phyloP scores from a whole-genome alignment of 148 eudicot species.

The Chenopodium formosanum region DNA sequence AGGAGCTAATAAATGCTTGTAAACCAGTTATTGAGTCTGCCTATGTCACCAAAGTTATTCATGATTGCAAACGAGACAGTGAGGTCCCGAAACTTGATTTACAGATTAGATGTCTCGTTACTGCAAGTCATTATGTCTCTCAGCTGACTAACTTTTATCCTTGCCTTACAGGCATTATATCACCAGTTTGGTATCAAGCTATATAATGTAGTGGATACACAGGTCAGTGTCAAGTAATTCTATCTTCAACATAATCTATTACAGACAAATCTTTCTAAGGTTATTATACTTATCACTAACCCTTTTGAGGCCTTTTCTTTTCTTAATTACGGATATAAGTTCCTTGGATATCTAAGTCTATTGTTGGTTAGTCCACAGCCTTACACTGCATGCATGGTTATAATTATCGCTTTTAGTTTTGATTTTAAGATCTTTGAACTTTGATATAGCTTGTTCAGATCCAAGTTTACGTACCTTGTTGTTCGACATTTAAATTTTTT shows the following conservation, averaged over 20 bases:
- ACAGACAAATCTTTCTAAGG: background rate
- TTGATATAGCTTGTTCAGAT: background rate
- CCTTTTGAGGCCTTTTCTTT: background rate
- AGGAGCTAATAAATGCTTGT: constrained; percentile 29
- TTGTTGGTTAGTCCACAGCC: background rate
- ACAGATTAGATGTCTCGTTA: background rate
- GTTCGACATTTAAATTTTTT: background rate
- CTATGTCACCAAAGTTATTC: constrained; percentile 33
- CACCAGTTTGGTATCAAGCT: constrained; percentile 34
- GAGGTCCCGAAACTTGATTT: constrained; percentile 24
- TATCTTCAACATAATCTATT: background rate
- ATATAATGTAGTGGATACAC: constrained; percentile 33
- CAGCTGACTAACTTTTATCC: background rate
- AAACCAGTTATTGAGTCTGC: constrained; percentile 33
- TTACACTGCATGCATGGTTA: background rate
- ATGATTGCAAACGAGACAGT: constrained; percentile 38
- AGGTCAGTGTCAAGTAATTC: constrained; percentile 15
- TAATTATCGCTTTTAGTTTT: background rate
- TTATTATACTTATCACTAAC: background rate
- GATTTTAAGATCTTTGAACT: background rate
- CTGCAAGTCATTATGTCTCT: background rate
- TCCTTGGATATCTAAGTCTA: background rate
- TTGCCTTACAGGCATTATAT: constrained; percentile 24
- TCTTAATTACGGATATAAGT: background rate
- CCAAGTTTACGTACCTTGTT: background rate